phyloP scores from a whole-genome alignment of 2,329 filamentous ascomycete genomes.

The Aquanectria penicillioides region DNA sequence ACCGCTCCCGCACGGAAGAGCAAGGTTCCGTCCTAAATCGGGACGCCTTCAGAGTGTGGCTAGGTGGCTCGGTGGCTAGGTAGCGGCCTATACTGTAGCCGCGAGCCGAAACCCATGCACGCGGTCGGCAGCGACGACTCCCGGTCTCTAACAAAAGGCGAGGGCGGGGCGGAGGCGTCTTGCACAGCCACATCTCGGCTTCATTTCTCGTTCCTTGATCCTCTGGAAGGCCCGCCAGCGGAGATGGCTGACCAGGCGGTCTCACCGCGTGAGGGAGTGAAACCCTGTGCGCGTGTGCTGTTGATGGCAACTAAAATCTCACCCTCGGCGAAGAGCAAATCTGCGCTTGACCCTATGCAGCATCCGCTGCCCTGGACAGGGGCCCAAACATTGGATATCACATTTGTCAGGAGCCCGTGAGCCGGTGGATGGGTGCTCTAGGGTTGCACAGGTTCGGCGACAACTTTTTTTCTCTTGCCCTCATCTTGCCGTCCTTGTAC shows the following conservation, averaged over 20 bases:
- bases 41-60: too few relatives aligned
- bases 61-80: too few relatives aligned
- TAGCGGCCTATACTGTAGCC: too few relatives aligned
- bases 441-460: too few relatives aligned
- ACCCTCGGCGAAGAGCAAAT: not conserved
- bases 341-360: not conserved
- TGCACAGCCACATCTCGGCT: constrained; percentile 12
- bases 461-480: not conserved
- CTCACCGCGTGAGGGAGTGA: not conserved
- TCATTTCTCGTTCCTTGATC: not conserved
- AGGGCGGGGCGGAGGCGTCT: not conserved
- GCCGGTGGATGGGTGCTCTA: not conserved
- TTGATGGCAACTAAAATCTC: constrained; percentile 23
- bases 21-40: not conserved
- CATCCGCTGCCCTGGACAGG: not conserved
- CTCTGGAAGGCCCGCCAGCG: not conserved
- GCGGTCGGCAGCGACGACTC: not conserved
- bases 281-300: not conserved
- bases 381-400: not conserved
- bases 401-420: constrained; percentile 1
- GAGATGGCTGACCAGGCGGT: not conserved
- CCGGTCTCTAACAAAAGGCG: not conserved
- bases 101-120: too few relatives aligned
- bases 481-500: too few relatives aligned
- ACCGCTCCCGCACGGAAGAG: not conserved